Base-by-base conservation (phyloP, 768 basidiomycete genomes). In the Lactarius vividus region DNA sequence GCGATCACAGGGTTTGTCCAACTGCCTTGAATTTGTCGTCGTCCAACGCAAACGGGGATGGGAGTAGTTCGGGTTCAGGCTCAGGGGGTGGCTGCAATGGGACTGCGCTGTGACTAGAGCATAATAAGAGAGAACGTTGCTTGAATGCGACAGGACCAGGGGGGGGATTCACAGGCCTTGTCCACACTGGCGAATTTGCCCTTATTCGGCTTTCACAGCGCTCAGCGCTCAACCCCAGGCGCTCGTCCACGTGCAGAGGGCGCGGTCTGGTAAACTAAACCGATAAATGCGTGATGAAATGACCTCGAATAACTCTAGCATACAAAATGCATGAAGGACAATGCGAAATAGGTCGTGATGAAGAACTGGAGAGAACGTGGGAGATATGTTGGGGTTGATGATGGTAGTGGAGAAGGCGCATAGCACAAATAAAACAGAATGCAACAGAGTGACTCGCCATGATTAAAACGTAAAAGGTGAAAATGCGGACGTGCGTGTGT, bases 261-360 rank as follows among this genome's bases (percentile, higher is more conserved):
- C 18, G 16, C 29, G 10, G 54, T 55, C 54, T 55, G 10, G 54
- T 55, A 6, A 31, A 31, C 31, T 31, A 7, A 33, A 33, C 29
- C 28, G 23, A 20, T 28, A 31, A 57, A 37, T 57, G 52, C 31
- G 35, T 39, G 18, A 39, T 33, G 26, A 26, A 59, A 61, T 66
- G 65, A 63, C 57, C 52, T 67, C 55, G 23, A 59, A 44, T 63
- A 67, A 67, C 57, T 63, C 66, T 67, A 67, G 66, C 66, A 59
- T 67, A 67, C 66, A 67, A 62, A 66, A 33, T 66, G 65, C 65
- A 49, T 53, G 39, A 39, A 28, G 26, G 39, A 61, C 60, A 62
- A 67, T 69, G 67, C 64, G 20, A 56, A 28, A 46, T 49, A 60
- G 49, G 39, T n/a, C 16, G 52, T 60, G 68, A 59, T 42, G 52